Evolutionary conservation across 352 stramenopile species (phyloP).

Genomic region (Chrysophaeum taylorii): DNA sequence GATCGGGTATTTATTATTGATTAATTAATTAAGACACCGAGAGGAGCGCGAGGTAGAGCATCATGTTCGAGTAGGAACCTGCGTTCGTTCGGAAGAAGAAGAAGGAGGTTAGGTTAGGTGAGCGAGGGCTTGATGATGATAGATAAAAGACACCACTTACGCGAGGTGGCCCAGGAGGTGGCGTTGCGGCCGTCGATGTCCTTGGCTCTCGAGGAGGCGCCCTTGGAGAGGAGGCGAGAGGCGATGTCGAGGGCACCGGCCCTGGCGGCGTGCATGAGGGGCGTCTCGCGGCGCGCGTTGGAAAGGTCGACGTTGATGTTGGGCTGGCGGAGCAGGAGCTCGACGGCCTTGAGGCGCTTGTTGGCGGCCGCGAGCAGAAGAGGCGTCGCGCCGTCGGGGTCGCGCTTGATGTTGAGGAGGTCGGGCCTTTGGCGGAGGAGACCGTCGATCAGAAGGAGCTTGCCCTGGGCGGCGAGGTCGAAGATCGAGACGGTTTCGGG

Average conservation of each 20-base stretch:
- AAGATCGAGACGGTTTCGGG: not conserved
- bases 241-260: constrained; percentile 3
- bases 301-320: not conserved
- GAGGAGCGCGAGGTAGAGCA: not conserved
- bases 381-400: not conserved
- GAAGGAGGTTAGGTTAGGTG: no score
- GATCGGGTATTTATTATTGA: no score
- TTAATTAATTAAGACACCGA: not conserved
- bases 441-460: not conserved
- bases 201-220: not conserved
- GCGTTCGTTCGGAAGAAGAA: no score
- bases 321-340: not conserved
- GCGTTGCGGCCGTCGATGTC: not conserved
- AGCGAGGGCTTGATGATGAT: no score
- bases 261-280: constrained; percentile 3
- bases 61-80: constrained; percentile 11
- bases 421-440: not conserved
- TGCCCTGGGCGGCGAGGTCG: not conserved
- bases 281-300: not conserved
- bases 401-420: not conserved
- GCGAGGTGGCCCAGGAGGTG: not conserved
- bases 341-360: not conserved
- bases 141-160: no score
- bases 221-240: not conserved
- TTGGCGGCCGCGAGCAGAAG: not conserved